Evolutionary conservation across 495 filamentous ascomycete genomes (phyloP).

Genomic region (Paragyromitra xinjiangensis): DNA sequence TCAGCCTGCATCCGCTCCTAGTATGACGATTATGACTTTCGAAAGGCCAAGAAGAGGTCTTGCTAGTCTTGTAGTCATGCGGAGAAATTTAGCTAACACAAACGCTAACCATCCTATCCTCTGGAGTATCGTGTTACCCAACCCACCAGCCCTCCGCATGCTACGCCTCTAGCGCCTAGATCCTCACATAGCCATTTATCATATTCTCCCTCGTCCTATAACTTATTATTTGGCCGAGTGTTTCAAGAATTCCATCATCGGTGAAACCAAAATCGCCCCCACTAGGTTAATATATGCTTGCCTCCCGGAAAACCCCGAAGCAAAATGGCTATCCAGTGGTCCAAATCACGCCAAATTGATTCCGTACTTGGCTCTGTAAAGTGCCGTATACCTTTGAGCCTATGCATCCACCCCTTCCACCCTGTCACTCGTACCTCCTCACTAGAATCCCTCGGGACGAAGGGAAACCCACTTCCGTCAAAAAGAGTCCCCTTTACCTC

Average conservation of each 20-base stretch:
- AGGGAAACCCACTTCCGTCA: too few relatives aligned
- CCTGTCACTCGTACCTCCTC: not conserved
- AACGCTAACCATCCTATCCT: not conserved
- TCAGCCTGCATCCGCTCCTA: not conserved
- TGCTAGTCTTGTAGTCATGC: not conserved
- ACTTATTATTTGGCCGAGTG: not conserved
- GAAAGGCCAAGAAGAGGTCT: not conserved
- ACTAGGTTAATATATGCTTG: not conserved
- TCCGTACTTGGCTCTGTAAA: not conserved
- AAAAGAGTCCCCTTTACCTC: too few relatives aligned
- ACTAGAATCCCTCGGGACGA: not conserved
- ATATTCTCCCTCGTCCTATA: not conserved
- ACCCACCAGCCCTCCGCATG: not conserved
- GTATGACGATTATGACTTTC: not conserved
- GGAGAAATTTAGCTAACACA: not conserved
- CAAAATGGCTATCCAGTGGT: not conserved
- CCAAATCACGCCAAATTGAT: not conserved
- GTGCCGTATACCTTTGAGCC: not conserved
- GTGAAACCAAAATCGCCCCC: not conserved
- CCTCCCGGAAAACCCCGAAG: not conserved
- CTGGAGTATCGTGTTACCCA: not conserved
- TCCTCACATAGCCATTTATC: not conserved
- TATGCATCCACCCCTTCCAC: not conserved
- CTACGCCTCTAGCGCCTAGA: not conserved
- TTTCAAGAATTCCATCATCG: not conserved